phyloP scores from a whole-genome alignment of 805 yeast species.

The Starmerella scarabaei region DNA sequence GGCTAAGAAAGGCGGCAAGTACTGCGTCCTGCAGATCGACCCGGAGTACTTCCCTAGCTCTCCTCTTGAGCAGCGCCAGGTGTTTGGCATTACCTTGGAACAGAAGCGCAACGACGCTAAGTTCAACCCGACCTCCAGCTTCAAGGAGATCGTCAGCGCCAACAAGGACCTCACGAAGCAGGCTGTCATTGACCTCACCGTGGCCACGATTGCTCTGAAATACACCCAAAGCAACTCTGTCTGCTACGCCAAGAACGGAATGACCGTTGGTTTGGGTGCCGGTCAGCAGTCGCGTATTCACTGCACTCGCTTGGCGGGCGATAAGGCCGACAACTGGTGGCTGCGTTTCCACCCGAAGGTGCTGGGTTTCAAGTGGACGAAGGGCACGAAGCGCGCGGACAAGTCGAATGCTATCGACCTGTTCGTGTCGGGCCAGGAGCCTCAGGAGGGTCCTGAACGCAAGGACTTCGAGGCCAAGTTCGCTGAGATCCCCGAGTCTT shows the following conservation, averaged over 20 bases:
- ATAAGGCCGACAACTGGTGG: slow-evolving; percentile 99
- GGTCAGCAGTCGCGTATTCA: slow-evolving; percentile 99
- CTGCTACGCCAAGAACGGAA: slow-evolving; percentile 96
- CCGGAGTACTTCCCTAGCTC: slow-evolving; percentile 78
- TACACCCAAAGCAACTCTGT: slow-evolving; percentile 98
- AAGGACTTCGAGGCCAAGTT: slow-evolving; percentile 85
- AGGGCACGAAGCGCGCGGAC: slow-evolving; percentile 96
- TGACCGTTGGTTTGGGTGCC: slow-evolving; percentile 98
- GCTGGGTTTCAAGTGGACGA: slow-evolving; percentile 88
- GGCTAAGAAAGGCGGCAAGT: slow-evolving; percentile 94
- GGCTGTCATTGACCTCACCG: slow-evolving; percentile 85
- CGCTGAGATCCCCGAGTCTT: slow-evolving; percentile 67
- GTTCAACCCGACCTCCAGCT: slow-evolving; percentile 65
- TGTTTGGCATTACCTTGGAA: slow-evolving; percentile 87
- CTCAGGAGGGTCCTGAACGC: slow-evolving; percentile 83
- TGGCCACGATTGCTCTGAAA: slow-evolving; percentile 93
- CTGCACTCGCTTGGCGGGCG: slow-evolving; percentile 98
- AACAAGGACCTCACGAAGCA: slow-evolving; percentile 82
- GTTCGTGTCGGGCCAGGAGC: slow-evolving; percentile 82
- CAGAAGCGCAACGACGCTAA: slow-evolving; percentile 98
- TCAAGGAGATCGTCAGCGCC: slow-evolving; percentile 80
- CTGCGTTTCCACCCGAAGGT: slow-evolving; percentile 96
- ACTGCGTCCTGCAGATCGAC: slow-evolving; percentile 91
- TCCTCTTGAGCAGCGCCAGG: slow-evolving; percentile 73
- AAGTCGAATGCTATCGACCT: slow-evolving; percentile 96